These are phyloP conservation scores for Raffaelea deltoideospora DNA, from an alignment of 2,329 filamentous ascomycete genomes.

Conservation along the genomic window DNA sequence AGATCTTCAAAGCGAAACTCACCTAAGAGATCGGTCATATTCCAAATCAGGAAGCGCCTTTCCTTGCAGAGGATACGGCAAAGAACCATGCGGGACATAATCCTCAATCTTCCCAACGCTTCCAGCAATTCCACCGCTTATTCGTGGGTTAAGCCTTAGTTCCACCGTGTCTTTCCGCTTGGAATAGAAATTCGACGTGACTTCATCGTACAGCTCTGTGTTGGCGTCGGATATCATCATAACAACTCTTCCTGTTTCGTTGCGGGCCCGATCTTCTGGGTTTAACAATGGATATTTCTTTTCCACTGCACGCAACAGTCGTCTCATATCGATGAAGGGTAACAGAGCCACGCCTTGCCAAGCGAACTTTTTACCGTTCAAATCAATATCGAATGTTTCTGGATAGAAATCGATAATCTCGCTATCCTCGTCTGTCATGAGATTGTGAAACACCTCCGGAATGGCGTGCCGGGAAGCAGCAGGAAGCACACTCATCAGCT, in stretches of 20 bases:
- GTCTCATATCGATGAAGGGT: constrained; percentile 89
- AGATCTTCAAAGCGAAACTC: constrained; percentile 16
- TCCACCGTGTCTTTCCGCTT: constrained; percentile 60
- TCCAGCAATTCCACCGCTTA: constrained; percentile 66
- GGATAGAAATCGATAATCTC: constrained; percentile 97
- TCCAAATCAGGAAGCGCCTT: constrained; percentile 63
- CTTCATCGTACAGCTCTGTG: constrained; percentile 64
- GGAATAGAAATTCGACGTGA: constrained; percentile 77
- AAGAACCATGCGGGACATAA: constrained; percentile 69
- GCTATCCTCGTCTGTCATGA: constrained; percentile 81
- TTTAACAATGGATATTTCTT: constrained; percentile 69
- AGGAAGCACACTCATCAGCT: constrained; percentile 94
- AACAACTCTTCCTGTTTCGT: constrained; percentile 65
- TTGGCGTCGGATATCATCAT: constrained; percentile 75
- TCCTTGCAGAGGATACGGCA: constrained; percentile 63
- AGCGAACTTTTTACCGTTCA: constrained; percentile 96
- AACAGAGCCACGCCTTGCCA: constrained; percentile 93
- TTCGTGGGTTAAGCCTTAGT: constrained; percentile 58
- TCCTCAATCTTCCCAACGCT: constrained; percentile 66
- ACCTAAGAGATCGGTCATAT: constrained; percentile 76
- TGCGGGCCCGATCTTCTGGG: constrained; percentile 62
- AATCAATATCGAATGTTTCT: constrained; percentile 78
- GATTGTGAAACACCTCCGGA: constrained; percentile 69
- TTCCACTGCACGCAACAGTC: constrained; percentile 67
- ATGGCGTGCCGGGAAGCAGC: constrained; percentile 86